phyloP scores from a whole-genome alignment of 139 green algal genomes.

The Prasinococcaceae sp. region DNA sequence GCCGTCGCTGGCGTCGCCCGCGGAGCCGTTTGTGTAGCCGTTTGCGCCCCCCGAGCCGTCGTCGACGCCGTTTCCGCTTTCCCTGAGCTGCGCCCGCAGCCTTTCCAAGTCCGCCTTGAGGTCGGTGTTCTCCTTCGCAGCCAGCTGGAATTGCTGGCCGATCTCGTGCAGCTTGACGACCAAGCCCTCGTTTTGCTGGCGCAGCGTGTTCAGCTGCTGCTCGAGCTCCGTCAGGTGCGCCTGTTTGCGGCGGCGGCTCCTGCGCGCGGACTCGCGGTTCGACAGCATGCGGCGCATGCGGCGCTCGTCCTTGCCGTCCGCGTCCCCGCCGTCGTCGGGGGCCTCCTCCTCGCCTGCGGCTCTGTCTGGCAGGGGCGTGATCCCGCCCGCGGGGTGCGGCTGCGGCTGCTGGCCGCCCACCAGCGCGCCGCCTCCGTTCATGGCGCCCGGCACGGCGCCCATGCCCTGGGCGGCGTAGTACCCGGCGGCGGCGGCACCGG shows the following conservation, averaged over 20 bases:
- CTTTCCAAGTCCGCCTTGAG: constrained; percentile 22
- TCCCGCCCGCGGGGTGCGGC: no score
- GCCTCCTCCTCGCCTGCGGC: neutral
- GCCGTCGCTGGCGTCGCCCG: no score
- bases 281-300: constrained; percentile 18
- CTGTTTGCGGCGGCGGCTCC: constrained; percentile 25
- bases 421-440: no score
- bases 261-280: constrained; percentile 26
- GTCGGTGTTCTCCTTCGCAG: constrained; percentile 18
- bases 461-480: no score
- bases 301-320: neutral
- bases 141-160: constrained; percentile 23
- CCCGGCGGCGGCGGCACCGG: no score
- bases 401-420: no score
- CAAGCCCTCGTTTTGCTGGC: neutral
- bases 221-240: constrained; percentile 22
- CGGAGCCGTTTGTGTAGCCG: no score
- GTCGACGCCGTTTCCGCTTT: no score
- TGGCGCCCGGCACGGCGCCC: no score
- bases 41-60: no score
- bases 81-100: constrained; percentile 16
- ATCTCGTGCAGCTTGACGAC: constrained; percentile 9
- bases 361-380: no score
- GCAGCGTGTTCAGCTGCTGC: constrained; percentile 3
- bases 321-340: neutral